phyloP scores from a whole-genome alignment of 768 basidiomycete genomes.

The Termitomyces sp. region DNA sequence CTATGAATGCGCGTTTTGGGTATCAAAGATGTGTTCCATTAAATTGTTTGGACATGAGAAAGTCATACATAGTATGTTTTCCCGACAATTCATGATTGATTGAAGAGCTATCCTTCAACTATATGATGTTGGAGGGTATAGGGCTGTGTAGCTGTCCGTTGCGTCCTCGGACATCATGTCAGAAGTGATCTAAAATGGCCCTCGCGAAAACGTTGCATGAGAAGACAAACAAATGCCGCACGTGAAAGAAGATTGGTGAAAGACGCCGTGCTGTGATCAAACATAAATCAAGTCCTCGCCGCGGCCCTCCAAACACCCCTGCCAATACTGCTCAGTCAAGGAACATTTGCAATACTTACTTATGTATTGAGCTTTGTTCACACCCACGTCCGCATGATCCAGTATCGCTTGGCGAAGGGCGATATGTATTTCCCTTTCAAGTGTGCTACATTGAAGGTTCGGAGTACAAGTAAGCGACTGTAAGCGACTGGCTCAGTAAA shows the following conservation, averaged over 20 bases:
- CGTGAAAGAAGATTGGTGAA: not conserved
- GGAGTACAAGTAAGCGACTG: not conserved
- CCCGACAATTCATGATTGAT: conserved; percentile 1
- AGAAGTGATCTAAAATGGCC: too few relatives aligned
- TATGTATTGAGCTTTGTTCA: too few relatives aligned
- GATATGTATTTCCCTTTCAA: not conserved
- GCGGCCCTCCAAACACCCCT: too few relatives aligned
- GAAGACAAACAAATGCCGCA: too few relatives aligned
- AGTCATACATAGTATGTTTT: not conserved
- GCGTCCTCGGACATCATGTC: not conserved
- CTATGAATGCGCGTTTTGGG: too few relatives aligned
- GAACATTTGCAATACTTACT: too few relatives aligned
- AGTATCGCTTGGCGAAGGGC: not conserved
- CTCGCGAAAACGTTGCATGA: too few relatives aligned
- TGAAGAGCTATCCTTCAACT: not conserved
- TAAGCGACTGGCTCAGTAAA: not conserved
- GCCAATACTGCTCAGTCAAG: not conserved
- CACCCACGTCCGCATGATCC: not conserved
- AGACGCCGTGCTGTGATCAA: not conserved
- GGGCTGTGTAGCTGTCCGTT: too few relatives aligned
- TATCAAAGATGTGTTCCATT: not conserved
- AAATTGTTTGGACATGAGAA: not conserved
- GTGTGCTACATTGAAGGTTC: not conserved
- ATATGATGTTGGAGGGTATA: not conserved
- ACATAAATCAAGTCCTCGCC: not conserved